Evolutionary conservation across 495 filamentous ascomycete species (phyloP), one percentile per base, ranked within the genome.

Genomic region (Pyrenula massariospora): DNA sequence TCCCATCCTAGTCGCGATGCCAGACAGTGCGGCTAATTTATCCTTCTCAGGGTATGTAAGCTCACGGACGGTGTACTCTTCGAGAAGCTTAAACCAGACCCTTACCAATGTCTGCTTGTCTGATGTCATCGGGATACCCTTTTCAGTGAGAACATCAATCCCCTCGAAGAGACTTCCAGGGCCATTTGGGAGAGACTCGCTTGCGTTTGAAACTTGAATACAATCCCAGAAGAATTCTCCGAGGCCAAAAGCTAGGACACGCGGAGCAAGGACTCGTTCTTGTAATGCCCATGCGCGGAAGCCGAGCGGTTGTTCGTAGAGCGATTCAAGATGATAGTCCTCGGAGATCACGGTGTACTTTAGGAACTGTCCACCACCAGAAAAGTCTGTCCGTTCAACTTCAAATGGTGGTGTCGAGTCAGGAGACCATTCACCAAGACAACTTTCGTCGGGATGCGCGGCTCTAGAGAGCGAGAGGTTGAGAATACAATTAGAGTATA

Each of bases 221-320:
- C 60, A 63, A 47, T 63, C 60, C 59, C 59, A 63, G 51, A 58
- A 50, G 22, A 63, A 20, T 42, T 58, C 36, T 2, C 12, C 20
- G 19, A 25, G 10, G 10, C 47, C 50, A 22, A 54, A 63, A 47
- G 58, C 15, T 11, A 63, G 36, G 2, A 54, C 25, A 25, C 60
- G 49, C 48, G 55, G 48, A 24, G 58, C 24, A 8, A 63, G 60
- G 15, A 61, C 20, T 53, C 59, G n/a, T 49, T 63, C 58, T 47
- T 60, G 59, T 8, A 63, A 24, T 2, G 53, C 58, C 60, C 60
- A 63, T 3, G 20, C 59, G 20, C 59, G 24, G 10, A 15, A 25
- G 3, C 22, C 48, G 12, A 60, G 48, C 20, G 50, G 31, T 21
- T 56, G 19, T 36, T 8, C 50, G 22, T 20, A 20, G 50, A 52